Evolutionary conservation across 169 alveolate genomes (phyloP).

Genomic region (Pseudocohnilembus persalinus): DNA sequence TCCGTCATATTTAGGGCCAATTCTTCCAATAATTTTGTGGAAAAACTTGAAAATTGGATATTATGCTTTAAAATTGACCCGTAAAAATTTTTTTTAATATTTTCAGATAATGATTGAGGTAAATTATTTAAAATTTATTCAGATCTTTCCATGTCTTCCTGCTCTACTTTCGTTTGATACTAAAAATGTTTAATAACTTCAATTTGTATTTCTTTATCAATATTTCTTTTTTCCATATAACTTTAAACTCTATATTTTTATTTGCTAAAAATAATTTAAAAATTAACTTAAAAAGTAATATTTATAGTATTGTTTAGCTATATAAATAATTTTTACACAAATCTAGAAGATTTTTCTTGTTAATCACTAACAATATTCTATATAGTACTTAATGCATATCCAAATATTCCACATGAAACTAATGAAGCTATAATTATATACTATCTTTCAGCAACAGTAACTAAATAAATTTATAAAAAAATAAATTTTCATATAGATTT

Average conservation of each 20-base stretch:
- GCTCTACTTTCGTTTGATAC: not conserved
- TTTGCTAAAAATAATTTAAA: not conserved
- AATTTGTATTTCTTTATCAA: not conserved
- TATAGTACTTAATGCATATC: not conserved
- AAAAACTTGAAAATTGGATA: not conserved
- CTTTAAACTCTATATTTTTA: not conserved
- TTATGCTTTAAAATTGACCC: not conserved
- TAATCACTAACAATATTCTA: not conserved
- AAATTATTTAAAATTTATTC: not conserved
- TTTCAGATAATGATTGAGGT: not conserved
- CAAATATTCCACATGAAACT: constrained; percentile 17
- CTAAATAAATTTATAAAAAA: not conserved
- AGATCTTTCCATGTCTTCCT: not conserved
- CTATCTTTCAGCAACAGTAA: not conserved
- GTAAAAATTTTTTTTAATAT: not conserved
- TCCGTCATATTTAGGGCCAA: not conserved
- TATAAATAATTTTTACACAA: too few species aligned
- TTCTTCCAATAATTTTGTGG: not conserved
- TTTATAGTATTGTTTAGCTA: not conserved
- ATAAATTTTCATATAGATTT: too few species aligned
- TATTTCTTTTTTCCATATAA: not conserved
- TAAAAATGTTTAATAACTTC: not conserved
- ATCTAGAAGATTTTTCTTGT: not conserved
- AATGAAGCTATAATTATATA: not conserved
- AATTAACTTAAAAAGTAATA: too few species aligned